phyloP scores from a whole-genome alignment of 2,329 filamentous ascomycete genomes.

The Ascochyta clinopodiicola region DNA sequence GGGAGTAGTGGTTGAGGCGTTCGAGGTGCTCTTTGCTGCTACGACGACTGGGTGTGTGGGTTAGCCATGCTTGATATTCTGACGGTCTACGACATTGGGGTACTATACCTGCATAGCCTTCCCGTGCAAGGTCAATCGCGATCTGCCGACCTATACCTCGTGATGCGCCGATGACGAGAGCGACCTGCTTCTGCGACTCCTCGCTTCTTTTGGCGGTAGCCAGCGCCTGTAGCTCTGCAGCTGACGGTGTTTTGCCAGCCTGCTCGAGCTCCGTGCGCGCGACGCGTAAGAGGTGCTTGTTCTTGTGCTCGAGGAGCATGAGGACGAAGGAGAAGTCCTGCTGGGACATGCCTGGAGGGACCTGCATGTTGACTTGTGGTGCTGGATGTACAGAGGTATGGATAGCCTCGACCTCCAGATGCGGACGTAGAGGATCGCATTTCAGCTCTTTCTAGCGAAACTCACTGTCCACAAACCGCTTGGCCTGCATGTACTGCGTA shows the following conservation, averaged over 20 bases:
- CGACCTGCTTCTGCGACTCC: conserved; percentile 58
- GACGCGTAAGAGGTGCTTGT: neutral
- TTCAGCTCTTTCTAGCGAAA: neutral
- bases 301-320: neutral
- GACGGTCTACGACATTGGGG: neutral
- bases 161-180: conserved; percentile 76
- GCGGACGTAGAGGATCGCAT: neutral
- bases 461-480: neutral
- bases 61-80: neutral
- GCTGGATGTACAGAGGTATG: neutral
- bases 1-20: conserved; percentile 61
- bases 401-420: neutral
- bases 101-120: conserved; percentile 70
- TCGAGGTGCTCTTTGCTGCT: conserved; percentile 75
- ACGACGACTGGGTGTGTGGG: conserved; percentile 64
- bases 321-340: neutral
- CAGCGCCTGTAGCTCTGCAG: conserved; percentile 5
- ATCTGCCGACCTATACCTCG: conserved; percentile 82
- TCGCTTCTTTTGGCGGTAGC: conserved; percentile 1
- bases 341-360: neutral
- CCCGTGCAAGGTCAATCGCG: conserved; percentile 75
- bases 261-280: conserved; percentile 3
- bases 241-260: neutral
- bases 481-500: neutral
- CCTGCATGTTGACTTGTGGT: neutral